These are phyloP conservation scores for Effrenium voratum DNA, from an alignment of 73 alveolate genomes.

Conservation along the genomic window DNA sequence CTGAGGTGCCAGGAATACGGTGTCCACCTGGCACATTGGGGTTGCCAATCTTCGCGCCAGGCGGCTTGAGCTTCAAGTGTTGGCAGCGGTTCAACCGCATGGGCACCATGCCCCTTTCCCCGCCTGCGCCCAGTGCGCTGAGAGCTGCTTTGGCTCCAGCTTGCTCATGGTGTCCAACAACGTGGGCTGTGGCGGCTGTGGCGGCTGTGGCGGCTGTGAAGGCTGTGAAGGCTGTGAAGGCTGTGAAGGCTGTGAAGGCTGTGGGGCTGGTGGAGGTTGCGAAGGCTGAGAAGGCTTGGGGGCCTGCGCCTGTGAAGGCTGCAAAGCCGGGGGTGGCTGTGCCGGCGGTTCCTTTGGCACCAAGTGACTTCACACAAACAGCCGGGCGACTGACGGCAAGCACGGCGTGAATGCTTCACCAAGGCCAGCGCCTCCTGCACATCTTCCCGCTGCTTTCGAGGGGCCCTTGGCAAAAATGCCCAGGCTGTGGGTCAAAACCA, in stretches of 20 bases:
- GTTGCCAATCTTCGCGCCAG: background rate
- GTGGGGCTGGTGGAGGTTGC: background rate
- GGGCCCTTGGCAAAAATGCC: too few relatives aligned
- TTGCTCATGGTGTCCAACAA: background rate
- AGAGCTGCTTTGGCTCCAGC: background rate
- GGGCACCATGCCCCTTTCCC: background rate
- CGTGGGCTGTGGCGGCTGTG: background rate
- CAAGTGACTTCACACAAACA: too few relatives aligned
- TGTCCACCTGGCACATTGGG: constrained; percentile 21
- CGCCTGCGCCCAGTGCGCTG: constrained; percentile 28
- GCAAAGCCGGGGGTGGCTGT: too few relatives aligned
- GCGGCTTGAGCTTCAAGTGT: background rate
- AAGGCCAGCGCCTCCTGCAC: too few relatives aligned
- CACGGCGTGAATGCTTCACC: too few relatives aligned
- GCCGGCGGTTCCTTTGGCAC: too few relatives aligned
- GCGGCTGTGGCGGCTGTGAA: background rate
- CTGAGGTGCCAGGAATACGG: background rate
- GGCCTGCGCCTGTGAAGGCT: too few relatives aligned
- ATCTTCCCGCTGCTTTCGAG: too few relatives aligned
- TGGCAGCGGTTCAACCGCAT: background rate
- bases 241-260: background rate
- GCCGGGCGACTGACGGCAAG: too few relatives aligned
- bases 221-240: too few relatives aligned
- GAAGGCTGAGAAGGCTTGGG: background rate
- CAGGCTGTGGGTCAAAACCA: too few relatives aligned